Percentiles rank a stretch among this genome's conserved stretches.
Conservation (phyloP, 1,139 yeast genomes). For the Saccharomycopsis crataegensis region DNA sequence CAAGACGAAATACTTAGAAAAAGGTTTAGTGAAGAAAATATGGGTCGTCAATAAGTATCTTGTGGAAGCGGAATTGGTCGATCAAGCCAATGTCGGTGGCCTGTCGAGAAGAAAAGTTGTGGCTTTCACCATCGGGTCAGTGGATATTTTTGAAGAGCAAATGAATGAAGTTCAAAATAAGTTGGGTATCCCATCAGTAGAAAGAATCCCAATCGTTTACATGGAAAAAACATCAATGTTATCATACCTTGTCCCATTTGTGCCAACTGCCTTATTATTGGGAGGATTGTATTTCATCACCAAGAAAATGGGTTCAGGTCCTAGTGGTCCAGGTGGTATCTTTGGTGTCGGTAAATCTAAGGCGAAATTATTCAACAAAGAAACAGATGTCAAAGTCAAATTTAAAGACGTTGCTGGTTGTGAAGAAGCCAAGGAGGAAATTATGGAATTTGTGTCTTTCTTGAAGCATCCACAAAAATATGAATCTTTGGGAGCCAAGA, state of each 20-base stretch:
- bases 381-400: slow-evolving; percentile 78
- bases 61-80: slow-evolving; percentile 73
- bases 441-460: slow-evolving; percentile 94
- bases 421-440: slow-evolving; percentile 96
- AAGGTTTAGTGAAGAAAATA: slow-evolving; percentile 72
- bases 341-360: slow-evolving; percentile 71
- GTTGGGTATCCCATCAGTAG: slow-evolving; percentile 51
- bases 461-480: slow-evolving; percentile 83
- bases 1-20: slow-evolving; percentile 71
- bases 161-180: slow-evolving; percentile 69
- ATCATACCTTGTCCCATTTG: slow-evolving; percentile 59
- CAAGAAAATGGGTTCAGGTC: slow-evolving; percentile 40
- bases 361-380: slow-evolving; percentile 88
- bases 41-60: slow-evolving; percentile 67
- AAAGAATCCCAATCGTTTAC: slow-evolving; percentile 80
- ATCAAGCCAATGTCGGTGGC: slow-evolving; percentile 24
- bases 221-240: slow-evolving; percentile 59
- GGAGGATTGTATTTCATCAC: slow-evolving; percentile 83
- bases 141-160: slow-evolving; percentile 84
- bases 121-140: slow-evolving; percentile 80
- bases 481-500: slow-evolving; percentile 89
- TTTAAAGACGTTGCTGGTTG: slow-evolving; percentile 96
- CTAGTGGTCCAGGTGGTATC: slow-evolving; percentile 43
- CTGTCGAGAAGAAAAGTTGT: slow-evolving; percentile 28
- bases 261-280: slow-evolving; percentile 77